Evolutionary conservation across 768 basidiomycete genomes (phyloP), one percentile per base, ranked within the genome.

Genomic region (Goffeauzyma gilvescens): DNA sequence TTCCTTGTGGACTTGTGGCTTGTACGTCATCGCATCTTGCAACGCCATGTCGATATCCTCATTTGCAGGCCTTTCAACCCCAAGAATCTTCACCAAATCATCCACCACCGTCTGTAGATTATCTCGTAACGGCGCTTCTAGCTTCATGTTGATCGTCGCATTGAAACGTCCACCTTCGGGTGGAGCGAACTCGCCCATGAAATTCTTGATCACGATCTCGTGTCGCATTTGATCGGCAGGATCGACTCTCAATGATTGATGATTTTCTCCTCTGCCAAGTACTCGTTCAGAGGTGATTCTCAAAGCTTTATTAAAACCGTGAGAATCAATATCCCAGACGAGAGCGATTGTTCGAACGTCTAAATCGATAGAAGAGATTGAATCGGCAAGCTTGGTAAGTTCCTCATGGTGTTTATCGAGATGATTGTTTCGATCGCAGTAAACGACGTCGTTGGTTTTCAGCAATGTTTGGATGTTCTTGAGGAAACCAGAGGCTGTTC

Each of bases 381-480:
- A 51, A 12, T 46, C 39, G 32, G 70, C 67, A 6, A 74, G 71
- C 1, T 75, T 70, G 14, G 75, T 73, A 1, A 98, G 70, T 3
- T 72, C 71, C 23, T 67, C 46, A n/a, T 87, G 80, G 56, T 95
- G 87, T 62, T 79, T 75, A 13, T 56, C 65, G 2, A 81, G 69
- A 55, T 98, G 90, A 60, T 95, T 96, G 63, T 98, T 96, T 51
- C 82, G 83, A 64, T 96, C 93, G 21, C 89, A 87, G 48, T 83
- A 82, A 18, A 96, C 89, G 2, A 46, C 38, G 45, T 81, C 71
- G 38, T 81, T 66, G 0, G 59, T 68, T 41, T 71, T 58, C 20
- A 95, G 67, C 1, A 81, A 68, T 0, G 67, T 57, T 12, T 65
- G 55, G 28, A 93, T 80, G 45, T 82, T 87, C 32, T 50, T 56